Base-by-base conservation (phyloP, 768 basidiomycete species). In the Multifurca ochricompacta region DNA sequence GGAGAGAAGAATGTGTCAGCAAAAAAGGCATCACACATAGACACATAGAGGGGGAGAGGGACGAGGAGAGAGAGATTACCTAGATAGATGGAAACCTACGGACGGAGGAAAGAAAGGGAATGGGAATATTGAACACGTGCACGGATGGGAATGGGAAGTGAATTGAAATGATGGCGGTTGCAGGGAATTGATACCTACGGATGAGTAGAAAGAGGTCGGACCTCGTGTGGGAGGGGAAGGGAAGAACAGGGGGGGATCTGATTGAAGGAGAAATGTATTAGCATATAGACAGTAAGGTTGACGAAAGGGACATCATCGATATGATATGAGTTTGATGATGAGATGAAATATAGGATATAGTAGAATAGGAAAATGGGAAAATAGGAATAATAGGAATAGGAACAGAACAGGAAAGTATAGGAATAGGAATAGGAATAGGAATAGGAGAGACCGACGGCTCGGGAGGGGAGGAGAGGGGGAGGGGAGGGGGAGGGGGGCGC, bases 381-480 rank as follows among this genome's bases (percentile, higher is more conserved):
- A n/a, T n/a, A n/a, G n/a, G n/a, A n/a, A n/a, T n/a, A n/a, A 35
- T 41, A 25, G 43, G 31, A 44, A 51, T 25, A 28, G 54, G 50
- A 40, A 57, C 41, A 46, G 50, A 45, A 52, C 45, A 23, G 56
- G 28, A 32, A 25, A 35, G 31, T 37, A 51, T 25, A 28, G 54
- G 50, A 40, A 57, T 46, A 46, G 50, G 51, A 52, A 35, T 41
- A 25, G 43, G 31, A 44, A 51, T 25, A 28, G 54, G 50, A 40
- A 57, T 46, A 46, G 50, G 51, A 52, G 50, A 23, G 56, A 34
- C 50, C 44, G 56, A 52, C 39, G 32, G 27, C 18, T 57, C 54
- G 43, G 54, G 41, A 25, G 28, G 47, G 25, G 49, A 40, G 45
- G n/a, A n/a, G n/a, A n/a, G 28, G 50, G n/a, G n/a, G n/a, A 40